Evolutionary conservation across 2,329 filamentous ascomycete genomes (phyloP).

Genomic region (Colletotrichum spinosum): DNA sequence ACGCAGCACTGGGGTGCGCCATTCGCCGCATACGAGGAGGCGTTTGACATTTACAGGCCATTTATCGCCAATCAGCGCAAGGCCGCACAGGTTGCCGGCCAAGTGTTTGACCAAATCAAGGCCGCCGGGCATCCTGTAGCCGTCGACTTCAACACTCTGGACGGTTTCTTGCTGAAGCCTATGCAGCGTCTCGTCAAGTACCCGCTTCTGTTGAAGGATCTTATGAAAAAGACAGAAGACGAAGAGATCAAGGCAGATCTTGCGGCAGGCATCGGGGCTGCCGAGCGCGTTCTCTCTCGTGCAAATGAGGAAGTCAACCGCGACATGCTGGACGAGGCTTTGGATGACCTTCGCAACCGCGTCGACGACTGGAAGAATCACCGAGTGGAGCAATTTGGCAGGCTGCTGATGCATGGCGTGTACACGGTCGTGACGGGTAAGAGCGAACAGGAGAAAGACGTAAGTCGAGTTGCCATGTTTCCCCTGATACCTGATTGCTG

Average conservation of each 20-base stretch:
- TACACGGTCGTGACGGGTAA: slow-evolving; percentile 92
- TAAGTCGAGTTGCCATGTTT: slow-evolving; percentile 53
- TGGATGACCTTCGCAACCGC: slow-evolving; percentile 82
- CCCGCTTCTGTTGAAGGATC: slow-evolving; percentile 88
- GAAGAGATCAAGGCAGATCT: slow-evolving; percentile 79
- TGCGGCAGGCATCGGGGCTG: slow-evolving; percentile 79
- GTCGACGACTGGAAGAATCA: slow-evolving; percentile 99
- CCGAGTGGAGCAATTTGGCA: slow-evolving; percentile 89
- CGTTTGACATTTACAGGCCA: slow-evolving; percentile 93
- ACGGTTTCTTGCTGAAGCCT: slow-evolving; percentile 94
- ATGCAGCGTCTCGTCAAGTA: slow-evolving; percentile 98
- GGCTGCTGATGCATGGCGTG: slow-evolving; percentile 86
- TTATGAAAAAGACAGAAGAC: slow-evolving; percentile 86
- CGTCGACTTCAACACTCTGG: slow-evolving; percentile 86
- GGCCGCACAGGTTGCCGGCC: slow-evolving; percentile 85
- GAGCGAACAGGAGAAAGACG: slow-evolving; percentile 92
- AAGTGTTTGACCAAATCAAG: slow-evolving; percentile 88
- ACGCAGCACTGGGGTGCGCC: slow-evolving; percentile 95
- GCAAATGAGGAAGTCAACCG: slow-evolving; percentile 93
- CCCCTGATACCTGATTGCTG: slow-evolving; percentile 2
- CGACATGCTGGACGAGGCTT: slow-evolving; percentile 84
- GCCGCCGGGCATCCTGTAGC: slow-evolving; percentile 83
- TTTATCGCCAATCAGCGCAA: slow-evolving; percentile 98
- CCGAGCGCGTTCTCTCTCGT: slow-evolving; percentile 82
- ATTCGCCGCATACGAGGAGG: slow-evolving; percentile 85